Base-by-base conservation (phyloP, 1,284 basidiomycete genomes). In the Ganoderma lucidum region DNA sequence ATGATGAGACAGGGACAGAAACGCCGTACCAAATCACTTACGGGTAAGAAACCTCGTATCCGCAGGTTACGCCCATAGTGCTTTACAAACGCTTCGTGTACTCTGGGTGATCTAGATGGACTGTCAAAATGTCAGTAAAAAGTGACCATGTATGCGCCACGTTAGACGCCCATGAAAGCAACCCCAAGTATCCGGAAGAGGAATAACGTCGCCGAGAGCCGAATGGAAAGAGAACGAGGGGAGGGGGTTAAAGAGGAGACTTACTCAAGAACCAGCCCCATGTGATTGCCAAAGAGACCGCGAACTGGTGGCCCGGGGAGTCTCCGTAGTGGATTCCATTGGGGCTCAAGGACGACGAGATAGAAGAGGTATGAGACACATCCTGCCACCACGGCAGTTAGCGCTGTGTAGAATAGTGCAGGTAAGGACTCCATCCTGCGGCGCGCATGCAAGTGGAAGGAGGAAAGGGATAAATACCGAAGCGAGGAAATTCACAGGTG, bases 1-100 rank as follows among this genome's bases (percentile, higher is more conserved):
- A n/a, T 48, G 32, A 15, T 10, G 59, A 58, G 55, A 28, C 55
- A 45, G 30, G 15, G 62, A 19, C 37, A 30, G 44, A 8, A 32
- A 35, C 6, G 53, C 23, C 23, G 23, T 15, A 8, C 17, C 32
- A 35, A 0, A 51, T 81, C 0, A 70, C 89, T 70, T 78, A 93
- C 93, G 51, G 90, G 90, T 45, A 86, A 84, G 28, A 90, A 72
- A 5, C 91, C 92, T 56, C 87, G 84, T 63, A 94, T 85, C 48
- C 88, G 86, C 45, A 93, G 83, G 64, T 78, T 81, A 15, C 81
- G 71, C 15, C 81, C 81, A 68, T 80, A 78, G 60, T 82, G 81
- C 69, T 84, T 78, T 12, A 87, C 83, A 66, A 86, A 86, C 8
- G 79, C 75, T 59, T 89, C 87, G 71, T 92, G 86, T 0, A 83